phyloP scores from a whole-genome alignment of 441 rosid species.

The Melastoma candidum region DNA sequence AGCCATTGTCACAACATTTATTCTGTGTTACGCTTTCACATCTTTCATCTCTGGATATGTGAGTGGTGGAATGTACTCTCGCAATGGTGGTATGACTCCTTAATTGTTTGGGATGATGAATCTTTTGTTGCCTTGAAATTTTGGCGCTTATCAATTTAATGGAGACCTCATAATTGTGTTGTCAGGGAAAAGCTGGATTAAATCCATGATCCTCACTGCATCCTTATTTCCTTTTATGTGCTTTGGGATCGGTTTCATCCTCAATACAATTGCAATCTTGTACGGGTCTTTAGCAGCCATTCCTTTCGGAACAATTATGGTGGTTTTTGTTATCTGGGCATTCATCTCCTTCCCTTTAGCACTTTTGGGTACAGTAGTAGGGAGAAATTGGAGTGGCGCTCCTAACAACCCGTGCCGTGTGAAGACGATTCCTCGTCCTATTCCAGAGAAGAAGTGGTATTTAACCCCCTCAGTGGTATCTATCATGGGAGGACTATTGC shows the following conservation, averaged over 20 bases:
- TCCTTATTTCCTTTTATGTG: constrained; percentile 90
- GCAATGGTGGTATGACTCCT: constrained; percentile 73
- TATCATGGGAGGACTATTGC: constrained; percentile 88
- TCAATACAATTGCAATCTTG: constrained; percentile 88
- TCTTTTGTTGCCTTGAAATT: too few species aligned
- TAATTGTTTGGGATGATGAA: too few species aligned
- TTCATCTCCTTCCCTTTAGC: constrained; percentile 96
- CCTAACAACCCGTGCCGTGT: constrained; percentile 99
- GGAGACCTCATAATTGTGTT: constrained; percentile 4
- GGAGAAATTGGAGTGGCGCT: constrained; percentile 96
- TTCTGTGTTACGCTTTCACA: constrained; percentile 92
- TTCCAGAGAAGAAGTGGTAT: constrained; percentile 98
- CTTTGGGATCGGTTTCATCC: constrained; percentile 80
- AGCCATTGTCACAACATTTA: constrained; percentile 96
- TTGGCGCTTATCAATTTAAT: too few species aligned
- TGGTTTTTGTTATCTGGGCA: constrained; percentile 89
- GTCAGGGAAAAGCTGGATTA: constrained; percentile 91
- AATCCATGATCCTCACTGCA: constrained; percentile 91
- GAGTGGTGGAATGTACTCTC: constrained; percentile 99
- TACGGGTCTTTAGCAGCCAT: constrained; percentile 94
- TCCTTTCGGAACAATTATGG: constrained; percentile 97
- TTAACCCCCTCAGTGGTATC: constrained; percentile 92
- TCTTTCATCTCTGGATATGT: constrained; percentile 98
- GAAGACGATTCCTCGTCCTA: constrained; percentile 97
- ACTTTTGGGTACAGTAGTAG: constrained; percentile 93